These are phyloP conservation scores for Saprolegnia parasitica DNA, from an alignment of 352 stramenopile genomes.

Conservation along the genomic window DNA sequence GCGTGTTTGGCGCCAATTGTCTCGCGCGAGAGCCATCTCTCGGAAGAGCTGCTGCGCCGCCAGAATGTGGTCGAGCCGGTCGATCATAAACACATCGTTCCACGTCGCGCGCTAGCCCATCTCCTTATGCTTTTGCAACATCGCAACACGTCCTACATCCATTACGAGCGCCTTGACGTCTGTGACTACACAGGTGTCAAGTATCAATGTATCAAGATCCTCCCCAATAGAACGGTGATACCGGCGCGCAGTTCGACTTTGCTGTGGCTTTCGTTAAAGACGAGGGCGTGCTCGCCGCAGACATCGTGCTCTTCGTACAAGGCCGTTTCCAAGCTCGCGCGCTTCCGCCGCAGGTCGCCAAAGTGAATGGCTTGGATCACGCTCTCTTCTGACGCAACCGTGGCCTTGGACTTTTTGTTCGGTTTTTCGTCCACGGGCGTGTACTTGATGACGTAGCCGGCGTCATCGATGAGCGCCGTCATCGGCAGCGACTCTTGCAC, in stretches of 20 bases:
- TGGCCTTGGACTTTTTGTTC: slow-evolving; percentile 29
- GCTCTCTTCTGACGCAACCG: slow-evolving; percentile 31
- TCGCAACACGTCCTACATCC: slow-evolving; percentile 46
- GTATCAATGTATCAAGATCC: no score
- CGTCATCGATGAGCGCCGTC: slow-evolving; percentile 57
- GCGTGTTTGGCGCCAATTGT: slow-evolving; percentile 72
- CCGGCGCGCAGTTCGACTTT: slow-evolving; percentile 59
- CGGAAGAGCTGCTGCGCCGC: slow-evolving; percentile 52
- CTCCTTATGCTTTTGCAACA: background rate
- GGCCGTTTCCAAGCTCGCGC: slow-evolving; percentile 62
- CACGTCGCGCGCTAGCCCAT: slow-evolving; percentile 58
- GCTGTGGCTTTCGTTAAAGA: slow-evolving; percentile 55
- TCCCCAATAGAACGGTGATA: background rate
- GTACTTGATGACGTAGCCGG: slow-evolving; percentile 55
- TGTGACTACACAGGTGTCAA: slow-evolving; percentile 36
- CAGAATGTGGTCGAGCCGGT: slow-evolving; percentile 60
- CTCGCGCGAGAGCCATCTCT: slow-evolving; percentile 53
- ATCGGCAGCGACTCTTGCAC: slow-evolving; percentile 74
- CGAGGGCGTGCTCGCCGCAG: slow-evolving; percentile 35
- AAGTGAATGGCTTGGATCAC: slow-evolving; percentile 25
- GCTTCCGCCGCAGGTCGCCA: slow-evolving; percentile 38
- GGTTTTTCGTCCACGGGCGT: slow-evolving; percentile 39
- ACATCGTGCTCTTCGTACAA: slow-evolving; percentile 80
- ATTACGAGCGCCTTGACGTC: slow-evolving; percentile 77
- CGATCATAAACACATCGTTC: slow-evolving; percentile 74